These are phyloP conservation scores for Eleusine coracana DNA, from an alignment of 176 grass and related monocot genomes.

Conservation along the genomic window DNA sequence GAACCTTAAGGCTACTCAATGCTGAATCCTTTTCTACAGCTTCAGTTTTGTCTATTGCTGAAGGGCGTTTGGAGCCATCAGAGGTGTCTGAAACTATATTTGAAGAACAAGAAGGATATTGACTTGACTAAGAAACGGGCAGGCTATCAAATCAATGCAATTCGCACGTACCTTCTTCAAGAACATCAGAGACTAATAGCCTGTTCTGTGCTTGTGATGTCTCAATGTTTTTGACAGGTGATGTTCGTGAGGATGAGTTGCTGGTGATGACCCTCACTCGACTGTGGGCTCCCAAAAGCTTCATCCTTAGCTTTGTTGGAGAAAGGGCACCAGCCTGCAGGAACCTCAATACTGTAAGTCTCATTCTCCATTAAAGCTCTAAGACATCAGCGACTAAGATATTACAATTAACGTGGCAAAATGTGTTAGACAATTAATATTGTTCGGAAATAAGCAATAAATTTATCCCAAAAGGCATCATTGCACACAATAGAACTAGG, in stretches of 20 bases:
- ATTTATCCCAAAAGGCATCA: background rate
- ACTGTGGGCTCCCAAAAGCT: constrained; percentile 69
- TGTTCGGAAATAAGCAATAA: too few species aligned
- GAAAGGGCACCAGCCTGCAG: constrained; percentile 79
- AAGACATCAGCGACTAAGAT: background rate
- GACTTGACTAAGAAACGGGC: background rate
- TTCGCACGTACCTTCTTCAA: constrained; percentile 61
- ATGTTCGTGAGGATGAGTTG: constrained; percentile 63
- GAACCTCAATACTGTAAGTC: constrained; percentile 30
- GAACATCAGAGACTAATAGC: constrained; percentile 60
- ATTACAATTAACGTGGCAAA: constrained; percentile 12
- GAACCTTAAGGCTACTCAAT: constrained; percentile 31
- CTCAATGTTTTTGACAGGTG: constrained; percentile 68
- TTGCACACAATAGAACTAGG: background rate
- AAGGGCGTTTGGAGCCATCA: constrained; percentile 47
- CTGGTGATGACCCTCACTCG: constrained; percentile 64
- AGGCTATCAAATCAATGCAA: constrained; percentile 15
- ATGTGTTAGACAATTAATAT: background rate
- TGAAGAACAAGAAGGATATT: constrained; percentile 26
- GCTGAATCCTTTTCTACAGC: constrained; percentile 20
- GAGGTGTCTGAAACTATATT: constrained; percentile 58
- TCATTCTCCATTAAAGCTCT: background rate
- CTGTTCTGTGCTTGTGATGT: constrained; percentile 58
- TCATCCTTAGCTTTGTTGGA: constrained; percentile 92
- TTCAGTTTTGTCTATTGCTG: constrained; percentile 34